Evolutionary conservation across 805 yeast species (phyloP).

Genomic region (Kluyveromyces dobzhanskii): DNA sequence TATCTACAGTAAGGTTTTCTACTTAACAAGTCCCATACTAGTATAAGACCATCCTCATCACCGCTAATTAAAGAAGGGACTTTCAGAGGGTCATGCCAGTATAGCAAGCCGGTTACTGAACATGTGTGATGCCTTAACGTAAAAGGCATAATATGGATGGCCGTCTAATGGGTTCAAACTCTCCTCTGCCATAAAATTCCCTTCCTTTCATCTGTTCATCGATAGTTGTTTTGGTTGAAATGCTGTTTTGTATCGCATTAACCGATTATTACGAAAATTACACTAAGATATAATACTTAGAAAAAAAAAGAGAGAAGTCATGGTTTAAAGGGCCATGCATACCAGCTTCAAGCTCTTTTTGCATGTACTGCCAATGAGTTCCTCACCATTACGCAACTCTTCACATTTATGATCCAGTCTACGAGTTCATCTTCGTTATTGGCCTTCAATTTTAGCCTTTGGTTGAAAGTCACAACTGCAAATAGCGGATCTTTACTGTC

Average conservation of each 20-base stretch:
- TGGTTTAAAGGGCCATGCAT: not conserved
- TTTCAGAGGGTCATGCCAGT: not conserved
- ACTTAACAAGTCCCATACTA: conserved; percentile 23
- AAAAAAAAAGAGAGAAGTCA: too few species aligned
- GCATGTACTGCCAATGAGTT: conserved; percentile 4
- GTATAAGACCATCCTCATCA: conserved; percentile 20
- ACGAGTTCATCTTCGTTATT: conserved; percentile 15
- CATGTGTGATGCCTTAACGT: conserved; percentile 14
- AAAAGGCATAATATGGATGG: not conserved
- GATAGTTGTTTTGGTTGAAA: too few species aligned
- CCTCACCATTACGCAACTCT: conserved; percentile 15
- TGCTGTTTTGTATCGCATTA: too few species aligned
- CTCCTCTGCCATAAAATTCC: too few species aligned
- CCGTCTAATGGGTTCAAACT: too few species aligned
- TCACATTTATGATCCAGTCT: conserved; percentile 19
- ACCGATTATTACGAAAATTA: too few species aligned
- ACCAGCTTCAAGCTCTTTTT: not conserved
- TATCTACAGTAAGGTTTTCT: conserved; percentile 19
- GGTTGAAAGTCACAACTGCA: conserved; percentile 14
- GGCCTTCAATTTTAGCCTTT: conserved; percentile 14
- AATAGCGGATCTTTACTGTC: conserved; percentile 13
- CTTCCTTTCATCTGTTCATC: too few species aligned
- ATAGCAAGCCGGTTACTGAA: conserved; percentile 12
- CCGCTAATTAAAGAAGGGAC: conserved; percentile 19
- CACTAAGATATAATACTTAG: too few species aligned